These are phyloP conservation scores for Arabidopsis arenosa DNA, from an alignment of 345 rosid genomes.

Conservation along the genomic window DNA sequence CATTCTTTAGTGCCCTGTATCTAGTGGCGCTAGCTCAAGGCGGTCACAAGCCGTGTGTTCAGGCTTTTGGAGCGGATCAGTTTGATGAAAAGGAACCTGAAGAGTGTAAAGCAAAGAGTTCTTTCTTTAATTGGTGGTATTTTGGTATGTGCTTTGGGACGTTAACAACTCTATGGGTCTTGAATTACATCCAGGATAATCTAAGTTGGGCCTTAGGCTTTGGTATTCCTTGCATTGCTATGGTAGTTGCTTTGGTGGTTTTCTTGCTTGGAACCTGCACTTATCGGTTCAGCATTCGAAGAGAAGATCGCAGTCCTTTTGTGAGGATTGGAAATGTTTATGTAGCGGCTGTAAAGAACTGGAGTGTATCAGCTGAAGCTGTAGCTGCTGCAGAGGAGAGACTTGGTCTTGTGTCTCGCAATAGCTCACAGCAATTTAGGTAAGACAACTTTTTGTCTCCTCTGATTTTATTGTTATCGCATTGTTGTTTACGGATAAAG, in stretches of 20 bases:
- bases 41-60: constrained; percentile 88
- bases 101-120: constrained; percentile 59
- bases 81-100: constrained; percentile 68
- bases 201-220: constrained; percentile 81
- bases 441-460: constrained; percentile 31
- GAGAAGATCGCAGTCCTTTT: constrained; percentile 61
- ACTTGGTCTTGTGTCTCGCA: constrained; percentile 41
- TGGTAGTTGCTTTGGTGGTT: constrained; percentile 60
- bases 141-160: constrained; percentile 61
- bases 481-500: neutral
- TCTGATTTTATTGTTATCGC: constrained; percentile 4
- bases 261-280: constrained; percentile 64
- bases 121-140: constrained; percentile 90
- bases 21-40: constrained; percentile 77
- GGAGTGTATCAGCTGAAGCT: constrained; percentile 46
- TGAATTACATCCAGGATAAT: constrained; percentile 76
- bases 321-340: constrained; percentile 61
- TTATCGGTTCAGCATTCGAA: constrained; percentile 56
- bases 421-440: constrained; percentile 55
- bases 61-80: constrained; percentile 92
- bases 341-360: constrained; percentile 60
- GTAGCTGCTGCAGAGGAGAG: constrained; percentile 47
- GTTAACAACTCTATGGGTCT: constrained; percentile 49
- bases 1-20: constrained; percentile 61
- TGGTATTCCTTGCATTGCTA: constrained; percentile 67